Evolutionary conservation across 768 basidiomycete genomes (phyloP).

Genomic region (Polyporus arcularius): DNA sequence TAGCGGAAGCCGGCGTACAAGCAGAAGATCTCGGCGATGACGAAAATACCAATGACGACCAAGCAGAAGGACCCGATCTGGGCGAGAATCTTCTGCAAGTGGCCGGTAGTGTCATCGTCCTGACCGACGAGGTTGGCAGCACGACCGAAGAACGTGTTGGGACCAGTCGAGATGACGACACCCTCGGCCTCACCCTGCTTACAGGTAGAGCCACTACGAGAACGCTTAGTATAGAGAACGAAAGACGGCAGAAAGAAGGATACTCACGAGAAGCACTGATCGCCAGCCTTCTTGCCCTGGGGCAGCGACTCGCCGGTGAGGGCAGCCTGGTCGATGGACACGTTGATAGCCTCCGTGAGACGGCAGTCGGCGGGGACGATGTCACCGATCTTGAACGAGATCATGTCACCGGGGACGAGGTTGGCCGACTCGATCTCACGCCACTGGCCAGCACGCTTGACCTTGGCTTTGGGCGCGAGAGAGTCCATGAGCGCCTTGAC

Average conservation of each 20-base stretch:
- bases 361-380: slow-evolving; percentile 98
- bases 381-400: slow-evolving; percentile 99
- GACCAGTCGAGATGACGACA: slow-evolving; percentile 96
- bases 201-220: slow-evolving; percentile 86
- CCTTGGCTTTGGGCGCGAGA: slow-evolving; percentile 95
- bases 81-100: slow-evolving; percentile 97
- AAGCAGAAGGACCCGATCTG: slow-evolving; percentile 98
- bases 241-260: not conserved
- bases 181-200: slow-evolving; percentile 99
- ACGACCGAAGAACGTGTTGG: slow-evolving; percentile 99
- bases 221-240: not conserved
- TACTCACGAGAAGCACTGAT: slow-evolving; percentile 97
- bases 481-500: slow-evolving; percentile 99
- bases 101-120: slow-evolving; percentile 97
- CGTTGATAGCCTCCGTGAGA: slow-evolving; percentile 94
- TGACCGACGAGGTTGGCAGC: slow-evolving; percentile 96
- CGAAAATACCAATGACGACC: slow-evolving; percentile 94
- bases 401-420: slow-evolving; percentile 94
- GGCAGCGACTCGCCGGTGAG: slow-evolving; percentile 97
- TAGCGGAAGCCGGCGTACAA: slow-evolving; percentile 93
- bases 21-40: slow-evolving; percentile 90
- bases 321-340: slow-evolving; percentile 98
- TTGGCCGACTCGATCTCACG: slow-evolving; percentile 85
- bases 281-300: slow-evolving; percentile 86
- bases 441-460: slow-evolving; percentile 86